Evolutionary conservation across 2,329 filamentous ascomycete species (phyloP), one percentile per base, ranked within the genome.

Genomic region (Colletotrichum tabaci): DNA sequence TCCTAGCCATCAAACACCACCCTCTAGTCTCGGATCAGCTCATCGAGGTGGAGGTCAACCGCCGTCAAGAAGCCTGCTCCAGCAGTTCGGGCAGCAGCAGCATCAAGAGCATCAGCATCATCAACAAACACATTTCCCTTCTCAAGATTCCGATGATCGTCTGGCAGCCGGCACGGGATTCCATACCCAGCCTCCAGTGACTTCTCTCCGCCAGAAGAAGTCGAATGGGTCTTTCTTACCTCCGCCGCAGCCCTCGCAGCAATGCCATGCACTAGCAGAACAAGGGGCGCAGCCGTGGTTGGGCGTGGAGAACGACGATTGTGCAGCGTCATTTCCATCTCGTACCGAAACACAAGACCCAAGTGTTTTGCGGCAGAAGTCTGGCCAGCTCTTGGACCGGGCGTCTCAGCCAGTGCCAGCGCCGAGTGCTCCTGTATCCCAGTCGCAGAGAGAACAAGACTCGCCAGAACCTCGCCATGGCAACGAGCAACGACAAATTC

Each of bases 51-150:
- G 47, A 26, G 72, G 44, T 21, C 58, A n/a, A 13, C 42, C 15
- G n/a, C 61, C 38, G 6, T 47, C 46, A 23, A 23, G n/a, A 38
- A 52, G 13, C 21, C 23, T 46, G 16, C 21, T 62, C 18, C 70
- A 62, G 16, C 47, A 50, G 2, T 49, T 38, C 47, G 61, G 50
- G 7, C 47, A 64, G 26, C 64, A 72, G 30, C 71, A 61, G 38
- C 71, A 66, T 8, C 65, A 70, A 30, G 67, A 61, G 38, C 71
- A 66, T 13, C 26, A 61, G 57, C 44, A 40, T 30, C n/a, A 18
- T 21, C 53, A 56, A 23, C 12, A 9, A 26, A 44, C 56, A 15
- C 21, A 26, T 10, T 61, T 62, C 46, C 30, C 46, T 8, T 50
- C 66, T n/a, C 72, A 63, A 30, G 58, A 42, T 18, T 15, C 52